phyloP scores from a whole-genome alignment of 495 filamentous ascomycete species.

The Penicillium macrosclerotiorum region DNA sequence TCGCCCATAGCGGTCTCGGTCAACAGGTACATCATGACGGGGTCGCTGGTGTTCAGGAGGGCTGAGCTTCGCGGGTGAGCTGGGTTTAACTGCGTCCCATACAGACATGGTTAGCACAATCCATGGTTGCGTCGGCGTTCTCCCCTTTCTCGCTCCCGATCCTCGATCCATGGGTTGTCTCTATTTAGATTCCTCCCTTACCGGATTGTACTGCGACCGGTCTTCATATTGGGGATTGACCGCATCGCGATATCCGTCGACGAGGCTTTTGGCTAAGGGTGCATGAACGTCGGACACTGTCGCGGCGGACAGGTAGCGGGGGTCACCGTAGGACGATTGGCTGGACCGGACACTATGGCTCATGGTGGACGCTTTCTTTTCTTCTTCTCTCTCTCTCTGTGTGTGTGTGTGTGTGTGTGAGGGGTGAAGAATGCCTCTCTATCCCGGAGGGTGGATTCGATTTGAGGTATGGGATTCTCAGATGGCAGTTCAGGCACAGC shows the following conservation, averaged over 20 bases:
- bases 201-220: constrained; percentile 39
- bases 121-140: not conserved
- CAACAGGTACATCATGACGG: constrained; percentile 75
- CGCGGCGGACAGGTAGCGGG: constrained; percentile 38
- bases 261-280: constrained; percentile 38
- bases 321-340: constrained; percentile 48
- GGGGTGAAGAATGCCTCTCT: no score
- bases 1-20: constrained; percentile 92
- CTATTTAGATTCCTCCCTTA: constrained; percentile 23
- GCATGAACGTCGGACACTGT: constrained; percentile 39
- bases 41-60: constrained; percentile 50
- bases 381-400: no score
- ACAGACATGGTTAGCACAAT: constrained; percentile 14
- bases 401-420: no score
- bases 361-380: constrained; percentile 36
- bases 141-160: no score
- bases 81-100: constrained; percentile 30
- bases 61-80: constrained; percentile 39
- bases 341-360: constrained; percentile 46
- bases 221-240: constrained; percentile 35
- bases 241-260: constrained; percentile 47
- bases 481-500: constrained; percentile 16
- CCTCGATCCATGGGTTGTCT: not conserved
- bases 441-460: no score
- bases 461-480: not conserved